Conservation (phyloP, 768 basidiomycete genomes). For the Pilatotrama ljubarskyi region DNA sequence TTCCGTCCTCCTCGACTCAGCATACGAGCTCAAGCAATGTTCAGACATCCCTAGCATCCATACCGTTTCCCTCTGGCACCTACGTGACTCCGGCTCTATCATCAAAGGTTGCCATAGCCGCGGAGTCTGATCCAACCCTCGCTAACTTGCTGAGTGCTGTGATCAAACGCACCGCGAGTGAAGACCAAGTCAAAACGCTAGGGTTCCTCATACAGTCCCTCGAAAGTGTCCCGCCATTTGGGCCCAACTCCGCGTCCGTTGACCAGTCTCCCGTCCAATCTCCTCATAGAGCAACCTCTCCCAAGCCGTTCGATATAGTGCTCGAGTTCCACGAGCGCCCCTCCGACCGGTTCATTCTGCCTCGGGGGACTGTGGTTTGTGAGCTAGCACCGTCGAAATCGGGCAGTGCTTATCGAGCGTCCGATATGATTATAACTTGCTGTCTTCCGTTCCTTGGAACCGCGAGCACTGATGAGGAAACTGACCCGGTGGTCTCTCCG, state of each 20-base stretch:
- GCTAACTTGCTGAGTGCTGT: constrained; percentile 66
- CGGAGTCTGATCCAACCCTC: constrained; percentile 65
- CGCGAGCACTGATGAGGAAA: not conserved
- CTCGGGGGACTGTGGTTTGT: constrained; percentile 55
- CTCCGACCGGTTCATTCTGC: constrained; percentile 67
- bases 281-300: constrained; percentile 24
- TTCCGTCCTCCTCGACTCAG: constrained; percentile 10
- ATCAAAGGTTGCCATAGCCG: constrained; percentile 64
- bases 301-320: constrained; percentile 70
- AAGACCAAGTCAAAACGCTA: constrained; percentile 67
- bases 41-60: constrained; percentile 44
- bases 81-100: constrained; percentile 59
- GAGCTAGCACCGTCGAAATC: constrained; percentile 35
- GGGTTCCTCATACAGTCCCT: constrained; percentile 74
- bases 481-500: constrained; percentile 22
- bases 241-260: not conserved
- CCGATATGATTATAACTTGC: constrained; percentile 27
- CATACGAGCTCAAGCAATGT: constrained; percentile 31
- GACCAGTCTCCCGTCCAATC: not conserved
- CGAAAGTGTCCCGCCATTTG: constrained; percentile 33
- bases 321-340: constrained; percentile 67
- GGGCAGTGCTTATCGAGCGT: not conserved
- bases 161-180: constrained; percentile 58
- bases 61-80: constrained; percentile 38
- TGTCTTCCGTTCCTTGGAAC: constrained; percentile 45